These are phyloP conservation scores for Choiromyces venosus DNA, from an alignment of 495 filamentous ascomycete species.

Conservation along the genomic window DNA sequence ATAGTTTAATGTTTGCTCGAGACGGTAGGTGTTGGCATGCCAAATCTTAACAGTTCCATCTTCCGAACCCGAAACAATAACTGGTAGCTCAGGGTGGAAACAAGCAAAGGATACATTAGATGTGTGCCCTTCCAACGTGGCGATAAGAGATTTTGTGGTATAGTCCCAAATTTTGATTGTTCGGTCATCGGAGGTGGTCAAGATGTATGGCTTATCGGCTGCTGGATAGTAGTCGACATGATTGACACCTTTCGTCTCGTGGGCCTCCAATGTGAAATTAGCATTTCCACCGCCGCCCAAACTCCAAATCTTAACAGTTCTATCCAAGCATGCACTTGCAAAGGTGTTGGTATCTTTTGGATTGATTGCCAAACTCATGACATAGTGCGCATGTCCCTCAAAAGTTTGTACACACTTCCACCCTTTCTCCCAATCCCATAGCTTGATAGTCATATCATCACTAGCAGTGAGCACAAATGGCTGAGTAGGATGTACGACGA, in stretches of 20 bases:
- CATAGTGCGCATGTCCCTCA: conserved; percentile 96
- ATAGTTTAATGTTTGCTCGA: conserved; percentile 94
- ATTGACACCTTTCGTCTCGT: conserved; percentile 91
- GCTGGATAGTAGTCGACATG: conserved; percentile 97
- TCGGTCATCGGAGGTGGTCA: conserved; percentile 92
- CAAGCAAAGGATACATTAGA: conserved; percentile 99
- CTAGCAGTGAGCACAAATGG: conserved; percentile 93
- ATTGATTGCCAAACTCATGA: conserved; percentile 99
- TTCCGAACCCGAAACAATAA: conserved; percentile 98
- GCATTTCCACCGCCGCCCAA: conserved; percentile 75
- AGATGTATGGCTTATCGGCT: conserved; percentile 91
- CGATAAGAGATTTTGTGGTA: conserved; percentile 94
- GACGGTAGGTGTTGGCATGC: conserved; percentile 93
- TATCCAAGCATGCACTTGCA: conserved; percentile 90
- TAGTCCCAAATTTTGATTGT: conserved; percentile 98
- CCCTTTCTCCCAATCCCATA: conserved; percentile 97
- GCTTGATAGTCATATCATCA: conserved; percentile 99
- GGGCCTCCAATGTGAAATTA: conserved; percentile 93
- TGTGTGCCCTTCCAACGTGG: conserved; percentile 92
- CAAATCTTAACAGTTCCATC: conserved; percentile 98
- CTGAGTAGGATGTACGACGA: conserved; percentile 92
- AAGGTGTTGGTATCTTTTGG: conserved; percentile 99
- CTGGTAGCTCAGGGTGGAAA: conserved; percentile 92
- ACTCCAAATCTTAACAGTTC: conserved; percentile 98
- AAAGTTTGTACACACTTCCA: conserved; percentile 99